Evolutionary conservation across 495 filamentous ascomycete species (phyloP).

Genomic region (Trichoderma virens): DNA sequence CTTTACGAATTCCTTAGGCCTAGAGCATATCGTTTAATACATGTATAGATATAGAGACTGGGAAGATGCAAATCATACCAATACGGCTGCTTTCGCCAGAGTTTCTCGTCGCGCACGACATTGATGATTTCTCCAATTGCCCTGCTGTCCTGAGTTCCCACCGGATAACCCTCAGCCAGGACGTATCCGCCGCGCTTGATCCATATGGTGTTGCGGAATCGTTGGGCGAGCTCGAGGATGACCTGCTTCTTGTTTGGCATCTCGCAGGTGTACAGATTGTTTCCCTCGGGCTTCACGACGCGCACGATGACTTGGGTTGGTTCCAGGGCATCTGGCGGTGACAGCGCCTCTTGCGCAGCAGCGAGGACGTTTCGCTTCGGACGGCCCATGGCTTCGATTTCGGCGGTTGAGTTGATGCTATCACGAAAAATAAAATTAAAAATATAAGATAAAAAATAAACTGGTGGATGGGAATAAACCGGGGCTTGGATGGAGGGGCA

Average conservation of each 20-base stretch:
- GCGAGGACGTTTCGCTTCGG: constrained; percentile 12
- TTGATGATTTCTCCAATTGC: constrained; percentile 86
- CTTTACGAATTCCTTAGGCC: constrained; percentile 76
- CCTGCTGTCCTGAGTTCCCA: constrained; percentile 66
- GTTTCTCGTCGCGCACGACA: constrained; percentile 82
- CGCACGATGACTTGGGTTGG: constrained; percentile 28
- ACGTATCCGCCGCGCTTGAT: constrained; percentile 83
- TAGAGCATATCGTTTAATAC: constrained; percentile 22
- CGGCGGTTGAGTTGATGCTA: not conserved
- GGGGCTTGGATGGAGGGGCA: not conserved
- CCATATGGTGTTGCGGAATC: constrained; percentile 87
- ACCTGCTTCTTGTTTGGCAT: constrained; percentile 48
- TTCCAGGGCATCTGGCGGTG: not conserved
- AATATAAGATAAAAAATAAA: not conserved
- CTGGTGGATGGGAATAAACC: not conserved
- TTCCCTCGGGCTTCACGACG: constrained; percentile 55
- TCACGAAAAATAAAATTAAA: not conserved
- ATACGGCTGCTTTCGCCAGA: constrained; percentile 83
- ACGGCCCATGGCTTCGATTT: not conserved
- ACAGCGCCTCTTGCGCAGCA: constrained; percentile 8
- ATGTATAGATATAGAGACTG: not conserved
- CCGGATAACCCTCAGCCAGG: constrained; percentile 58
- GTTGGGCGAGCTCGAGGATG: constrained; percentile 68
- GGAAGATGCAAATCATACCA: constrained; percentile 50
- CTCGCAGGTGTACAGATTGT: constrained; percentile 73